Evolutionary conservation across 2,329 filamentous ascomycete genomes (phyloP).

Genomic region (Calycina herbarum): DNA sequence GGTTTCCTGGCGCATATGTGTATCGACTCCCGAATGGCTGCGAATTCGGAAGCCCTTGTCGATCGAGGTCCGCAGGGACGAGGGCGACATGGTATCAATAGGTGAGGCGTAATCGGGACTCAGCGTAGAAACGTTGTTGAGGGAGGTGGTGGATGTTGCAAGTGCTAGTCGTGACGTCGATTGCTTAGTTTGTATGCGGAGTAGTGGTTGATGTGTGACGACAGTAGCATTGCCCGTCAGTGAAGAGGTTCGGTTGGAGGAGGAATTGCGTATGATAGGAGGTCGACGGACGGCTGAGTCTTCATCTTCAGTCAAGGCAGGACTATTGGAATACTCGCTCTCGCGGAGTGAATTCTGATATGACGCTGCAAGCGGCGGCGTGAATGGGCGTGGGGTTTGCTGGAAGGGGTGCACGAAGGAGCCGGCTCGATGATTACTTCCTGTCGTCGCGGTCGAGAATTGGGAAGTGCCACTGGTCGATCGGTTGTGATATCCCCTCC

Average conservation of each 20-base stretch:
- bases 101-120: slow-evolving; percentile 31
- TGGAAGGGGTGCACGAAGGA: slow-evolving; percentile 65
- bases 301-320: slow-evolving; percentile 36
- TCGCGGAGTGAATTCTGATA: slow-evolving; percentile 56
- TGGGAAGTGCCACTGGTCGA: slow-evolving; percentile 58
- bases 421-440: slow-evolving; percentile 44
- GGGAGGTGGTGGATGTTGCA: slow-evolving; percentile 31
- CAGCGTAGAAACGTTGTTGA: slow-evolving; percentile 21
- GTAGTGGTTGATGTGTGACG: slow-evolving; percentile 19
- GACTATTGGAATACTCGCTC: slow-evolving; percentile 47
- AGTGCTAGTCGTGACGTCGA: slow-evolving; percentile 32
- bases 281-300: slow-evolving; percentile 17
- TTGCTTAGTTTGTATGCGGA: slow-evolving; percentile 33
- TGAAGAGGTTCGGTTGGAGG: slow-evolving; percentile 28
- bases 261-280: slow-evolving; percentile 27
- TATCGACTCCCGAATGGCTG: slow-evolving; percentile 60
- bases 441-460: slow-evolving; percentile 55
- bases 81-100: slow-evolving; percentile 37
- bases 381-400: slow-evolving; percentile 61
- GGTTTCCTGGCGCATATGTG: slow-evolving; percentile 54
- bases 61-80: slow-evolving; percentile 58
- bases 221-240: slow-evolving; percentile 24
- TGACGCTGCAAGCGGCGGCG: slow-evolving; percentile 51
- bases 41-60: slow-evolving; percentile 61
- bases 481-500: slow-evolving; percentile 48